Percentiles rank a stretch among this genome's conserved stretches.
These are phyloP conservation scores for Alternaria viburni DNA, from an alignment of 2,329 filamentous ascomycete genomes.

Conservation along the genomic window DNA sequence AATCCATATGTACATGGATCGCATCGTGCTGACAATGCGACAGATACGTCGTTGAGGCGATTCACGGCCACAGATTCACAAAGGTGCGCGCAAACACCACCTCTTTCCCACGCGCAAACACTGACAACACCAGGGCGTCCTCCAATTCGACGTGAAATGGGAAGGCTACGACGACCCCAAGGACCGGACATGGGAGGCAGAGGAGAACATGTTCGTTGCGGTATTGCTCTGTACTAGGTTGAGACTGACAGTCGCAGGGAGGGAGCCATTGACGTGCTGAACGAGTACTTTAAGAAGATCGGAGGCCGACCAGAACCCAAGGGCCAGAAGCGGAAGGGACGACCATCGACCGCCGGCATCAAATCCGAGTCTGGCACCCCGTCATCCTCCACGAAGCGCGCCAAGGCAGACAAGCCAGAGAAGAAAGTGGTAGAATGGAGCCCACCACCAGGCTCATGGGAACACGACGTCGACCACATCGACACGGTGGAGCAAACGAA, in stretches of 20 bases:
- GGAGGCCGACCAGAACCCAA: constrained; percentile 67
- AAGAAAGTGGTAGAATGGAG: constrained; percentile 62
- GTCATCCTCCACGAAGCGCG: constrained; percentile 29
- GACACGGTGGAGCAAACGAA: constrained; percentile 73
- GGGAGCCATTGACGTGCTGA: constrained; percentile 60
- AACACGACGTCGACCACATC: constrained; percentile 72
- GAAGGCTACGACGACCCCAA: constrained; percentile 73
- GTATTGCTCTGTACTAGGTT: not conserved
- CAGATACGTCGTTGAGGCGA: constrained; percentile 78
- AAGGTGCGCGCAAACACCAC: constrained; percentile 15
- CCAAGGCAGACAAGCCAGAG: constrained; percentile 49
- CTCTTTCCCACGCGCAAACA: constrained; percentile 33
- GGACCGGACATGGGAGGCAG: constrained; percentile 81
- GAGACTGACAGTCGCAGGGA: constrained; percentile 24
- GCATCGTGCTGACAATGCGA: constrained; percentile 31
- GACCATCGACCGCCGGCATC: constrained; percentile 27
- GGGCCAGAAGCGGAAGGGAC: constrained; percentile 60
- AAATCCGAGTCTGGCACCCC: constrained; percentile 34
- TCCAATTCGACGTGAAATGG: constrained; percentile 78
- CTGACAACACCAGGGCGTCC: constrained; percentile 25
- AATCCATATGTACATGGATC: not conserved
- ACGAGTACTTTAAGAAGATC: constrained; percentile 67
- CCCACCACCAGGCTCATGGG: constrained; percentile 77
- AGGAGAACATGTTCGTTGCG: constrained; percentile 68
- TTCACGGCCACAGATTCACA: constrained; percentile 67